Percentiles rank a stretch among this genome's conserved stretches.
Conservation (phyloP, 2,329 filamentous ascomycete species). For the Ilyonectria sp. region DNA sequence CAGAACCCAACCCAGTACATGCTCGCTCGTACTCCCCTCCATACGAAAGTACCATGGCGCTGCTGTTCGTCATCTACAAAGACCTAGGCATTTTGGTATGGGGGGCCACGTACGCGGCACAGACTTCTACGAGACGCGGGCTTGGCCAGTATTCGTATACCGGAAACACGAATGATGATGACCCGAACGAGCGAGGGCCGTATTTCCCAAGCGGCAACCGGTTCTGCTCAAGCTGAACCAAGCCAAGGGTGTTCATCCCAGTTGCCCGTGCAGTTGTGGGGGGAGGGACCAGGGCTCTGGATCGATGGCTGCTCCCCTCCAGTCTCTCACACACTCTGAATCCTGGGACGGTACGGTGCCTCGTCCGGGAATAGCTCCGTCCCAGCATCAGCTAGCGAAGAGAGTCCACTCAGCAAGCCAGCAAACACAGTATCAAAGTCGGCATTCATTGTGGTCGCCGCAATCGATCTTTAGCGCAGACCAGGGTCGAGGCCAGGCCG, state of each 20-base stretch:
- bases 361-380: conserved; percentile 36
- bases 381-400: conserved; percentile 40
- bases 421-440: conserved; percentile 34
- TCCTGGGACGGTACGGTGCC: conserved; percentile 33
- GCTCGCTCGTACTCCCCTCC: conserved; percentile 2
- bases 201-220: conserved; percentile 26
- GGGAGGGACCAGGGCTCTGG: conserved; percentile 34
- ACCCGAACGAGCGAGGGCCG: conserved; percentile 28
- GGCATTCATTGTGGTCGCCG: conserved; percentile 15
- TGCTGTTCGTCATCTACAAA: conserved; percentile 9
- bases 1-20: conserved; percentile 5
- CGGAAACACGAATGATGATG: conserved; percentile 31
- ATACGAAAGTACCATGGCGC: conserved; percentile 21
- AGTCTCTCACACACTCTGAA: conserved; percentile 22
- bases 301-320: conserved; percentile 27
- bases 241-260: conserved; percentile 45
- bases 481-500: conserved; percentile 6
- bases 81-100: conserved; percentile 10
- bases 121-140: conserved; percentile 1
- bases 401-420: conserved; percentile 24
- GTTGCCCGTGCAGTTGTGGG: conserved; percentile 35
- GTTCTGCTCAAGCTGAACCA: conserved; percentile 22
- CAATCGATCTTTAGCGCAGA: conserved; percentile 18
- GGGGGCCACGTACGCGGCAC: conserved; percentile 24
- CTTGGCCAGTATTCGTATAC: conserved; percentile 33